A percentile compares a stretch with the other conserved stretches of the same genome.
Evolutionary conservation across 208 protist species (phyloP).

Genomic region (Trypanosoma mega): DNA sequence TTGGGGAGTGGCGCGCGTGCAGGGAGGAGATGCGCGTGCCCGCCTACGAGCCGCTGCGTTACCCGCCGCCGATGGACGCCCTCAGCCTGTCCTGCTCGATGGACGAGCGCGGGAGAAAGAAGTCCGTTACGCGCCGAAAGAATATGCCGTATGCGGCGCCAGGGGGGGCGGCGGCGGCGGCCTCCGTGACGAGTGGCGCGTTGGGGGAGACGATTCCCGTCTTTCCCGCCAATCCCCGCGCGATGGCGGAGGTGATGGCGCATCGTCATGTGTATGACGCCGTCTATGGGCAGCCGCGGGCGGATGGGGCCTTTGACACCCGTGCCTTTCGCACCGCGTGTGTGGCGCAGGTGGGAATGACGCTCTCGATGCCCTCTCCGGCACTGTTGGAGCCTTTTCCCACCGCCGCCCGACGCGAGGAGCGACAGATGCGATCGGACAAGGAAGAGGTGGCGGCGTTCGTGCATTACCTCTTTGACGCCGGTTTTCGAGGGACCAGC

Average conservation of each 20-base stretch:
- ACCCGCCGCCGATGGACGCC: no score
- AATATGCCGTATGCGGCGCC: neutral
- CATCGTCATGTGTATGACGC: constrained; percentile 26
- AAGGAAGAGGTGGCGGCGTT: constrained; percentile 24
- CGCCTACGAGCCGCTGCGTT: no score
- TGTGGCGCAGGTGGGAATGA: constrained; percentile 17
- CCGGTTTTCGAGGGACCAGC: constrained; percentile 13
- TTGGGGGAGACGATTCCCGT: constrained; percentile 16
- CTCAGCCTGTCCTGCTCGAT: no score
- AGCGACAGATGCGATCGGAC: constrained; percentile 26
- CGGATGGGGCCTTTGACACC: constrained; percentile 10
- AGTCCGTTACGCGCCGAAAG: no score
- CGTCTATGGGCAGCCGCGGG: constrained; percentile 3
- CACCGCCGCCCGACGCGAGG: constrained; percentile 16
- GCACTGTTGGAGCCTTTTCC: constrained; percentile 14
- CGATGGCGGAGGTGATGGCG: constrained; percentile 35
- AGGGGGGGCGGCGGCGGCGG: constrained; percentile 1
- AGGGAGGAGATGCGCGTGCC: no score
- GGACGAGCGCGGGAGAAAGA: no score
- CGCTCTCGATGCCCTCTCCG: constrained; percentile 12
- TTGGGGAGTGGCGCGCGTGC: no score
- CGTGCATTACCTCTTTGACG: constrained; percentile 37
- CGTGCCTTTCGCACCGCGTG: constrained; percentile 22
- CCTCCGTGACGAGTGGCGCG: neutral
- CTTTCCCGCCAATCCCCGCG: constrained; percentile 16